These are phyloP conservation scores for Wickerhamiella australiensis DNA, from an alignment of 805 yeast species.

Conservation along the genomic window DNA sequence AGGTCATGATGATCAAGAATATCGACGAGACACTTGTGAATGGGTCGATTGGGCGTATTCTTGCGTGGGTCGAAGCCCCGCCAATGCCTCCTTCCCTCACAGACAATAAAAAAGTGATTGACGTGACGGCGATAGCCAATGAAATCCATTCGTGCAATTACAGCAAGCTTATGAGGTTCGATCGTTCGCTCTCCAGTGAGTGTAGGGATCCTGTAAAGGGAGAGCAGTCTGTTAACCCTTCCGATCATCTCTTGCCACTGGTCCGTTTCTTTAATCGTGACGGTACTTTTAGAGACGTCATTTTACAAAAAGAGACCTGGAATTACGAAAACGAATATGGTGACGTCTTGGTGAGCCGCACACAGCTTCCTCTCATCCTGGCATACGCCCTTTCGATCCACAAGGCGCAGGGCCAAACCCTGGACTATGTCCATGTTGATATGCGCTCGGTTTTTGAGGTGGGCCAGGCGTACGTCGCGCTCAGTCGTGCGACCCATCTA, in stretches of 20 bases:
- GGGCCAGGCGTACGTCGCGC: constrained; percentile 94
- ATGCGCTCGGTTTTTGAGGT: constrained; percentile 64
- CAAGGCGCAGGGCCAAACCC: constrained; percentile 89
- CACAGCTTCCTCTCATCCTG: constrained; percentile 75
- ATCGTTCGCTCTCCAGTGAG: background rate
- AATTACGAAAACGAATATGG: constrained; percentile 63
- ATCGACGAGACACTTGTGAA: constrained; percentile 67
- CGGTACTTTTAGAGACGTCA: constrained; percentile 57
- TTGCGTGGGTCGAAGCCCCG: constrained; percentile 37
- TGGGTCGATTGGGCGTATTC: constrained; percentile 76
- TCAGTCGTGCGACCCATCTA: constrained; percentile 77
- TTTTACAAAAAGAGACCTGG: constrained; percentile 78
- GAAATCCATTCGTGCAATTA: background rate
- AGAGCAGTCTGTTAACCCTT: constrained; percentile 6
- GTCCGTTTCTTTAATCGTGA: constrained; percentile 66
- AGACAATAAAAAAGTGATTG: background rate
- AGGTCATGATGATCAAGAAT: constrained; percentile 87
- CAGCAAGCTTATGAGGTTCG: background rate
- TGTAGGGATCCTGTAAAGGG: background rate
- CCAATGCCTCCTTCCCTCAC: constrained; percentile 15
- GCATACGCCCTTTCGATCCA: constrained; percentile 97
- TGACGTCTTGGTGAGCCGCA: constrained; percentile 53
- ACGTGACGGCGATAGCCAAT: background rate
- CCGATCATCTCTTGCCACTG: constrained; percentile 42
- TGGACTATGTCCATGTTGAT: constrained; percentile 66